phyloP scores from a whole-genome alignment of 768 basidiomycete genomes.

The Rhodosporidiobolus sp. region DNA sequence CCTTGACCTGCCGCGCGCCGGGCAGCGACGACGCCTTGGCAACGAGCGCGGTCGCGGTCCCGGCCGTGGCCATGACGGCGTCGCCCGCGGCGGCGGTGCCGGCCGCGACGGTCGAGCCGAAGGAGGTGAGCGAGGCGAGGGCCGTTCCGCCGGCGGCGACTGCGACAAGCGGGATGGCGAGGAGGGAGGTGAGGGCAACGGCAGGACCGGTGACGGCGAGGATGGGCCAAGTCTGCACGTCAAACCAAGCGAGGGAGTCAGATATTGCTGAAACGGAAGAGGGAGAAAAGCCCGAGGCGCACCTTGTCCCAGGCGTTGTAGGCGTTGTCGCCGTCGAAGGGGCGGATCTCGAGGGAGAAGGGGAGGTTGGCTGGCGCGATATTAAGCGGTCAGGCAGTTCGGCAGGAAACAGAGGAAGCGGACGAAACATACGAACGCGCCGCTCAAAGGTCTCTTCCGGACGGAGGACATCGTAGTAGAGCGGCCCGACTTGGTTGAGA shows the following conservation, averaged over 20 bases:
- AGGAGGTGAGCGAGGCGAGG: conserved; percentile 24
- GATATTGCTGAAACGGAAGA: no score
- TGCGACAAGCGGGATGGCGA: conserved; percentile 37
- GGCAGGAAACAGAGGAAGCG: neutral
- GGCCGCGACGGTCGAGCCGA: conserved; percentile 16
- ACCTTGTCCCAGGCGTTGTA: conserved; percentile 22
- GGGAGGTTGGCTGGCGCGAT: conserved; percentile 19
- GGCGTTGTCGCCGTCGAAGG: conserved; percentile 19
- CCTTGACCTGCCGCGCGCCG: conserved; percentile 24
- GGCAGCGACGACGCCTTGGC: conserved; percentile 23
- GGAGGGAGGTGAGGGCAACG: conserved; percentile 29
- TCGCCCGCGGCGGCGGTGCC: conserved; percentile 3
- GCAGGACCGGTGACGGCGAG: conserved; percentile 28
- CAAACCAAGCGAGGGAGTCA: no score
- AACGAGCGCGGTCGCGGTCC: conserved; percentile 8
- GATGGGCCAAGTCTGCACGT: conserved; percentile 36
- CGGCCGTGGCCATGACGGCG: neutral
- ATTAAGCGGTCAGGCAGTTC: neutral
- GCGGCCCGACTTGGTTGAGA: conserved; percentile 21
- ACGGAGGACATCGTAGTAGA: conserved; percentile 30
- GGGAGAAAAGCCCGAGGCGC: no score
- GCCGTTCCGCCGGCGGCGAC: conserved; percentile 28
- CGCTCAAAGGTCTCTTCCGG: conserved; percentile 33
- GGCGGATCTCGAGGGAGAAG: conserved; percentile 30
- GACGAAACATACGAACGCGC: conserved; percentile 18